Conservation (phyloP, 2,329 filamentous ascomycete genomes). For the Fusarium abutilonis region DNA sequence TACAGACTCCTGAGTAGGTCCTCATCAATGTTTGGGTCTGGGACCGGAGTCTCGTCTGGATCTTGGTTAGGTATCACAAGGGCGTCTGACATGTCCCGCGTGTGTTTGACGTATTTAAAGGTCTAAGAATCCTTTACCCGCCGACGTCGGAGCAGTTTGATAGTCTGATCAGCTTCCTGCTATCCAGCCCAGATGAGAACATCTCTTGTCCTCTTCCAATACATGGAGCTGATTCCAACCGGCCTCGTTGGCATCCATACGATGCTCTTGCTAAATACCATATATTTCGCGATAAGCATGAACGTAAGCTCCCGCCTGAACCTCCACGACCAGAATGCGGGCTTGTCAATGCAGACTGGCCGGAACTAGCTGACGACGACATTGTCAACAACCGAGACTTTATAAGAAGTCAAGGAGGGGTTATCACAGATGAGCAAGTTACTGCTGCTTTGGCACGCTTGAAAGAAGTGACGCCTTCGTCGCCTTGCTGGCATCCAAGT, state of each 20-base stretch:
- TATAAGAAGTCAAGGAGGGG: not conserved
- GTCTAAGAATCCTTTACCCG: slow-evolving; percentile 1
- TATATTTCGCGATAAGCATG: slow-evolving; percentile 22
- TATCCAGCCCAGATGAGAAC: not conserved
- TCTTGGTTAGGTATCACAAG: not conserved
- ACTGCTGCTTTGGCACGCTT: not conserved
- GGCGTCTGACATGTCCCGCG: slow-evolving; percentile 7
- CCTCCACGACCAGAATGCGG: not conserved
- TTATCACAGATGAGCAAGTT: not conserved
- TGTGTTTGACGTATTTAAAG: not conserved
- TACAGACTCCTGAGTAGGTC: slow-evolving; percentile 4
- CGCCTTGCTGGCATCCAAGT: not conserved
- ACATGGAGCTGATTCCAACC: slow-evolving; percentile 1
- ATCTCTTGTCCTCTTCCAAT: slow-evolving; percentile 1
- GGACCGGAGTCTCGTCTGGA: not conserved
- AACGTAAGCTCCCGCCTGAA: not conserved
- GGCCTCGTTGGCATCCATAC: slow-evolving; percentile 1
- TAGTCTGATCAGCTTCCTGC: slow-evolving; percentile 1
- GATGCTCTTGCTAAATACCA: slow-evolving; percentile 5
- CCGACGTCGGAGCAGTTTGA: slow-evolving; percentile 11
- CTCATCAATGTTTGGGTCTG: slow-evolving; percentile 6
- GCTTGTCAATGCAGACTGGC: slow-evolving; percentile 3
- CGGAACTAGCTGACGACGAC: not conserved
- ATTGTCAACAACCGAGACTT: not conserved
- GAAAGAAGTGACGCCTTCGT: not conserved